Conservation (phyloP, 768 basidiomycete genomes). For the Chlorophyllum brunneum region DNA sequence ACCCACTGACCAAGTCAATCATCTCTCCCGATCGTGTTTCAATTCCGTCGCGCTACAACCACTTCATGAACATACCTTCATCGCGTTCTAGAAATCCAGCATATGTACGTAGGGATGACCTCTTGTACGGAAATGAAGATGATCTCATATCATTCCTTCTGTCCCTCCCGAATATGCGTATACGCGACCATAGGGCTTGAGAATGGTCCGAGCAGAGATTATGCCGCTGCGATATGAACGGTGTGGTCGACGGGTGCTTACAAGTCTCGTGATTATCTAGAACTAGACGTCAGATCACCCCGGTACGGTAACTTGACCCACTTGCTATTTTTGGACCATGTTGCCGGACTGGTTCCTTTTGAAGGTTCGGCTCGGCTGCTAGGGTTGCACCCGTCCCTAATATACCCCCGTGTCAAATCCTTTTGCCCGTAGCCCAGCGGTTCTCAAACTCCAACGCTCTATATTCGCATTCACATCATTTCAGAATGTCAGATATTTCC, state of each 20-base stretch:
- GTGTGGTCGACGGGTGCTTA: too few species aligned
- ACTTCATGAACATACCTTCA: not conserved
- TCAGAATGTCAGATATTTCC: too few species aligned
- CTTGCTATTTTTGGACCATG: not conserved
- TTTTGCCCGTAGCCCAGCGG: slow-evolving; percentile 9
- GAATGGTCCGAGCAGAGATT: not conserved
- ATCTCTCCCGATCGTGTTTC: slow-evolving; percentile 10
- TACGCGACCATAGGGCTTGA: not conserved
- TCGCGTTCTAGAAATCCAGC: not conserved
- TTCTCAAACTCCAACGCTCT: not conserved
- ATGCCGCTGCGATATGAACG: not conserved
- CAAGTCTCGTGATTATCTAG: too few species aligned
- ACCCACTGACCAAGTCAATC: not conserved
- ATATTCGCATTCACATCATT: too few species aligned
- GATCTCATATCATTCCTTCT: not conserved
- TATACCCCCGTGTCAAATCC: too few species aligned
- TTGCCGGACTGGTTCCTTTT: not conserved
- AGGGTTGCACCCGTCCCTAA: not conserved
- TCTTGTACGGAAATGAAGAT: not conserved
- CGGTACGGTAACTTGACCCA: slow-evolving; percentile 6
- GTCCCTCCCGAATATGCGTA: not conserved
- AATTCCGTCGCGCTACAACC: not conserved
- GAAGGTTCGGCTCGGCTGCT: not conserved
- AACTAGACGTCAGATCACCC: too few species aligned
- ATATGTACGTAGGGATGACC: not conserved